Conservation (phyloP, 148 eudicot genomes). For the Camellia japonica region DNA sequence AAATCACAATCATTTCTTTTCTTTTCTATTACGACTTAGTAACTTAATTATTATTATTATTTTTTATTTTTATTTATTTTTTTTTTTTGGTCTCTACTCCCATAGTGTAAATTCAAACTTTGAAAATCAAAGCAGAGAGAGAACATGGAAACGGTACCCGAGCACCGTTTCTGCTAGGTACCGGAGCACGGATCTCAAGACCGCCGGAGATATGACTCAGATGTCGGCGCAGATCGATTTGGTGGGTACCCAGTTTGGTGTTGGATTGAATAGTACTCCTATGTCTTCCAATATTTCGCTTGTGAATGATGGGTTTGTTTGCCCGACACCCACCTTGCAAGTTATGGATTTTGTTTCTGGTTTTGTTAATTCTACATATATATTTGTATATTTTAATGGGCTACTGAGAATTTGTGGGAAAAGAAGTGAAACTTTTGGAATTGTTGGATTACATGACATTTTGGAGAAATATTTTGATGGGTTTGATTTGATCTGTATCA, state of each 20-base stretch:
- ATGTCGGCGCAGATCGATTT: constrained; percentile 35
- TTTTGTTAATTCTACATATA: background rate
- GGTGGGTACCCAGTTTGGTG: constrained; percentile 51
- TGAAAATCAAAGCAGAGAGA: no score
- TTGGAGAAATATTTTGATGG: no score
- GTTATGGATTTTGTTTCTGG: constrained; percentile 14
- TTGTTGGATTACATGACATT: background rate
- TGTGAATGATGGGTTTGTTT: constrained; percentile 45
- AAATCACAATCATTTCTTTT: no score
- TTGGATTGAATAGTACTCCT: constrained; percentile 24
- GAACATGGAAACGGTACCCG: constrained; percentile 32
- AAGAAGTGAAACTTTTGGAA: background rate
- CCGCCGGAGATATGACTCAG: constrained; percentile 35
- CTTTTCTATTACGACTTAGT: no score
- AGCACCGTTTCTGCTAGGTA: constrained; percentile 46
- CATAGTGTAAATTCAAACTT: no score
- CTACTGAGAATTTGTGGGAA: background rate
- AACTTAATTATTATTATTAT: no score
- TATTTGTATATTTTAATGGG: background rate
- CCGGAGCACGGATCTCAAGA: constrained; percentile 39
- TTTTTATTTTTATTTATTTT: no score
- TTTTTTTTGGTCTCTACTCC: constrained; percentile 3
- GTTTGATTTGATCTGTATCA: no score
- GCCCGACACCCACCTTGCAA: constrained; percentile 34
- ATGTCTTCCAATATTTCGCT: constrained; percentile 39